Evolutionary conservation across 352 stramenopile genomes (phyloP).

Genomic region (Blastocystis sp.): DNA sequence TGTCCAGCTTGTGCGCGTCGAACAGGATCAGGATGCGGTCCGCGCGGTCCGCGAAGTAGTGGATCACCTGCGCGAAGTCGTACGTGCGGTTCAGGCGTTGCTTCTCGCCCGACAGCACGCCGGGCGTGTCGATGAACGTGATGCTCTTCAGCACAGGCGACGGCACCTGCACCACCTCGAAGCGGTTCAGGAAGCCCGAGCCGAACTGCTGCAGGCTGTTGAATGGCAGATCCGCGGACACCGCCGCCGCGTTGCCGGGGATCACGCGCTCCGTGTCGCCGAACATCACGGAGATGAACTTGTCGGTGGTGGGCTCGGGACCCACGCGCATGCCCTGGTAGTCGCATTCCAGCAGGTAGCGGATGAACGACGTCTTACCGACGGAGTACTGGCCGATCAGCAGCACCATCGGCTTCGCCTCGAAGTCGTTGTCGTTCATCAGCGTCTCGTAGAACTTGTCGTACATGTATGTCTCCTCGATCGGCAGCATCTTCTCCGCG

Average conservation of each 20-base stretch:
- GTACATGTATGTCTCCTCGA: constrained; percentile 86
- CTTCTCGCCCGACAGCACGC: constrained; percentile 96
- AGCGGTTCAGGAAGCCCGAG: constrained; percentile 95
- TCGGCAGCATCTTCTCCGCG: constrained; percentile 74
- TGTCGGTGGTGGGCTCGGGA: constrained; percentile 94
- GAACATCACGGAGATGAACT: constrained; percentile 94
- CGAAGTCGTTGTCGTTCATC: constrained; percentile 89
- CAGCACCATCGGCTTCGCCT: constrained; percentile 93
- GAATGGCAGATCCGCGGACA: constrained; percentile 74
- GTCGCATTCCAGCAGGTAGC: constrained; percentile 89
- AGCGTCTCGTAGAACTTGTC: constrained; percentile 87
- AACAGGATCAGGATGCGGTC: constrained; percentile 98
- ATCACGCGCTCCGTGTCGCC: constrained; percentile 90
- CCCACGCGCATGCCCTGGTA: constrained; percentile 93
- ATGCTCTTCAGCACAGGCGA: constrained; percentile 88
- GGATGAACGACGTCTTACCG: constrained; percentile 95
- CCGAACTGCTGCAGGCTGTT: constrained; percentile 83
- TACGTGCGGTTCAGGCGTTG: constrained; percentile 91
- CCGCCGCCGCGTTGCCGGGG: constrained; percentile 90
- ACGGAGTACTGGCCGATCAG: constrained; percentile 95
- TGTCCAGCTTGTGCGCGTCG: constrained; percentile 98
- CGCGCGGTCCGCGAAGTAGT: constrained; percentile 86
- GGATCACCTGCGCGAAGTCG: constrained; percentile 87
- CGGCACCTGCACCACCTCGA: constrained; percentile 89
- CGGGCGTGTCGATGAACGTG: constrained; percentile 94